These are phyloP conservation scores for Piromyces sp. DNA, from an alignment of 192 early-diverging fungal species.

Conservation along the genomic window DNA sequence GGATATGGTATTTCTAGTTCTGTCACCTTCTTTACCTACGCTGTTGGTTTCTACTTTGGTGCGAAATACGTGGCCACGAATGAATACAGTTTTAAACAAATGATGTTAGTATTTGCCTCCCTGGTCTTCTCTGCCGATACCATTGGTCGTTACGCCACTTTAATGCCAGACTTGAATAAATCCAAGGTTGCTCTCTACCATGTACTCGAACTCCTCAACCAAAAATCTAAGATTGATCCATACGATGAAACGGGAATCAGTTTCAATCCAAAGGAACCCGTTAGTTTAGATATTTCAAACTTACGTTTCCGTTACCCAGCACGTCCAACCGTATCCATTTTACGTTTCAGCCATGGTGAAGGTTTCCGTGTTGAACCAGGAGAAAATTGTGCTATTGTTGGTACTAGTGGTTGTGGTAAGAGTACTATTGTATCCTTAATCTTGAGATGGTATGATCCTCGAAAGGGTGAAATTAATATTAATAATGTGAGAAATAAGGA, in stretches of 20 bases:
- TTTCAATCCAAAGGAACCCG: slow-evolving; percentile 7
- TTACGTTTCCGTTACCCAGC: slow-evolving; percentile 50
- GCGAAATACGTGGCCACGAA: slow-evolving; percentile 11
- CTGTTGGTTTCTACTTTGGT: slow-evolving; percentile 57
- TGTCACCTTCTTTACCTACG: slow-evolving; percentile 55
- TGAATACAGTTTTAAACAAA: slow-evolving; percentile 6
- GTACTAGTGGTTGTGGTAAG: slow-evolving; percentile 47
- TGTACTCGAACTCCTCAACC: slow-evolving; percentile 53
- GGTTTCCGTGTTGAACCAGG: slow-evolving; percentile 46
- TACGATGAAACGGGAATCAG: slow-evolving; percentile 16
- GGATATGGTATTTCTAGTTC: slow-evolving; percentile 61
- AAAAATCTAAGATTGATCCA: slow-evolving; percentile 48
- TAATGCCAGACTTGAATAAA: slow-evolving; percentile 58
- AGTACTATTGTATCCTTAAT: slow-evolving; percentile 28
- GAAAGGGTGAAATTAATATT: slow-evolving; percentile 33
- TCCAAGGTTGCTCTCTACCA: slow-evolving; percentile 59
- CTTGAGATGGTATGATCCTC: slow-evolving; percentile 40
- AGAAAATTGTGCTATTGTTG: slow-evolving; percentile 23
- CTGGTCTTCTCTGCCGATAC: slow-evolving; percentile 44
- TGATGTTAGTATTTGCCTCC: slow-evolving; percentile 19
- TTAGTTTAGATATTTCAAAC: slow-evolving; percentile 6
- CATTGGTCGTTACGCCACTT: slow-evolving; percentile 45
- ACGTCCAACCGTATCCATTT: slow-evolving; percentile 31
- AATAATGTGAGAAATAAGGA: slow-evolving; percentile 38
- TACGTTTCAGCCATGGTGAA: slow-evolving; percentile 20